Evolutionary conservation across 2,329 filamentous ascomycete genomes (phyloP).

Genomic region (Apiospora malaysiana): DNA sequence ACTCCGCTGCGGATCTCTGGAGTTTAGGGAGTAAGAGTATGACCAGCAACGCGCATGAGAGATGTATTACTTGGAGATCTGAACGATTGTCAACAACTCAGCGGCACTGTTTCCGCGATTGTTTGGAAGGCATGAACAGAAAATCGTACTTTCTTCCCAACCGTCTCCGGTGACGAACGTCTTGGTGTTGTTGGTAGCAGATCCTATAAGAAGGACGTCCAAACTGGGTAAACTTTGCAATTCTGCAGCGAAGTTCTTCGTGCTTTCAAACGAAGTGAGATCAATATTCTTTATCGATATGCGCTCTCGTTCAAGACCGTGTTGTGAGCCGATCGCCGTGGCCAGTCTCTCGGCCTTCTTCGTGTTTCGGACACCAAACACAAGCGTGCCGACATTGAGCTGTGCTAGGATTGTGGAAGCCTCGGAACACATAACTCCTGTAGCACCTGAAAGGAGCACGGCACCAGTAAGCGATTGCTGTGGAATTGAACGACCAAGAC

Average conservation of each 20-base stretch:
- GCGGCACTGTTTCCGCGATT: not conserved
- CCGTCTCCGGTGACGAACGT: not conserved
- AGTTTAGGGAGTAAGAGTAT: not conserved
- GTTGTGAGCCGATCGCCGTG: not conserved
- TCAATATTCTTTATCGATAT: not conserved
- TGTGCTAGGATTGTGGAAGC: not conserved
- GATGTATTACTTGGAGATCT: slow-evolving; percentile 13
- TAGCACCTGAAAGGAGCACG: not conserved
- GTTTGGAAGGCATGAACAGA: not conserved
- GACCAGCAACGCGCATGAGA: not conserved
- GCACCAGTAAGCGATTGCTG: not conserved
- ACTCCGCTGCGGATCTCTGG: not conserved
- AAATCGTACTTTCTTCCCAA: slow-evolving; percentile 5
- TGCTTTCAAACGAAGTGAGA: not conserved
- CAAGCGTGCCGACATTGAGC: not conserved
- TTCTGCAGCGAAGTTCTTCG: not conserved
- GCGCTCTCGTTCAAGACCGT: not conserved
- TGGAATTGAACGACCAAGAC: not conserved
- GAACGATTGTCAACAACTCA: not conserved
- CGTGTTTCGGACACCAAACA: not conserved
- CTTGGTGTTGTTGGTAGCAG: slow-evolving; percentile 7
- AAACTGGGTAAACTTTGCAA: not conserved
- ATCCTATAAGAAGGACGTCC: not conserved
- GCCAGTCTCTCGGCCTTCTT: not conserved
- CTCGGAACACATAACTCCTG: slow-evolving; percentile 10